Percentiles rank a stretch among this genome's conserved stretches.
These are phyloP conservation scores for Metschnikowia continentalis DNA, from an alignment of 805 yeast genomes.

Conservation along the genomic window DNA sequence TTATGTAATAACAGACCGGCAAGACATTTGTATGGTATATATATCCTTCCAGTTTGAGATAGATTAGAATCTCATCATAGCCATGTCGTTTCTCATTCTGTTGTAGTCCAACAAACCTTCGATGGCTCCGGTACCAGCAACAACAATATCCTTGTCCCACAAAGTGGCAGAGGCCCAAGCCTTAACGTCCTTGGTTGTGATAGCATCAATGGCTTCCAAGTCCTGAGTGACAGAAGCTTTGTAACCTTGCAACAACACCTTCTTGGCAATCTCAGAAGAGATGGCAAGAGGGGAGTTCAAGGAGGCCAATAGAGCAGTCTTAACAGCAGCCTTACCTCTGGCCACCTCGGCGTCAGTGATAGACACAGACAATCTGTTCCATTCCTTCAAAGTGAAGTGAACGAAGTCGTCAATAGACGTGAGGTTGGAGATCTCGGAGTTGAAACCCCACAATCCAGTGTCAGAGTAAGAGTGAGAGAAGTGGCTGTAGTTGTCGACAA, in stretches of 20 bases:
- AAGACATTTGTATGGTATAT: conserved; percentile 6
- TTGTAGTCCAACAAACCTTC: conserved; percentile 79
- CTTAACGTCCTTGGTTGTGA: conserved; percentile 55
- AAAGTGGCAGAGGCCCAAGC: conserved; percentile 71
- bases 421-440: conserved; percentile 59
- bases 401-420: conserved; percentile 65
- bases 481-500: conserved; percentile 68
- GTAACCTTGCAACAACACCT: conserved; percentile 58
- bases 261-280: conserved; percentile 55
- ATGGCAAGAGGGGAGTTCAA: conserved; percentile 48
- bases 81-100: conserved; percentile 86
- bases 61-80: conserved; percentile 69
- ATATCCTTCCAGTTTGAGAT: not conserved
- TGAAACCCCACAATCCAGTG: conserved; percentile 82
- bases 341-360: conserved; percentile 73
- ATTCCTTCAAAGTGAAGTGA: conserved; percentile 79
- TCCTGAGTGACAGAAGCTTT: conserved; percentile 58
- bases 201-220: conserved; percentile 57
- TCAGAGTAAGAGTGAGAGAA: conserved; percentile 71
- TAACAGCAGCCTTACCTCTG: conserved; percentile 69
- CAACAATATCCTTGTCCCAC: conserved; percentile 81
- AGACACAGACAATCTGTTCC: conserved; percentile 80
- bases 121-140: conserved; percentile 81
- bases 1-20: conserved; percentile 15
- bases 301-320: conserved; percentile 54